Evolutionary conservation across 2,329 filamentous ascomycete species (phyloP), one percentile per base, ranked within the genome.

Genomic region (Stemphylium beticola): DNA sequence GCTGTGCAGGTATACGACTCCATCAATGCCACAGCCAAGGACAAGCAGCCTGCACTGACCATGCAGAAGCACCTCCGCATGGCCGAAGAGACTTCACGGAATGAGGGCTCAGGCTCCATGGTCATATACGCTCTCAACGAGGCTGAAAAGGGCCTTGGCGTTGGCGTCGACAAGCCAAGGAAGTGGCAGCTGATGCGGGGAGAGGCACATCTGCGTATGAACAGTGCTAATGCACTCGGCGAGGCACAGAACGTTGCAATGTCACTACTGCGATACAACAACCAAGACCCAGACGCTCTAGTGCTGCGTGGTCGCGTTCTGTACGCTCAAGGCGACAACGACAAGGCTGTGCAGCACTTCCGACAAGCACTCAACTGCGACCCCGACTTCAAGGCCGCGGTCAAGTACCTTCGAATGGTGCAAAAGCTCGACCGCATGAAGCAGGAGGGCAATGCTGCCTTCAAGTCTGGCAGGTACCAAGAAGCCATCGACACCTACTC

Each of bases 221-320:
- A 90, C 55, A 92, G 91, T 58, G 85, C 87, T 54, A 97, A 97
- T 77, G 88, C 92, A 10, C 81, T 96, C 7, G 93, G 92, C 31
- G 93, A 97, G 75, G 93, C 92, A 4, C 92, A 96, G 77, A 96
- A 93, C 72, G 87, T 98, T 49, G 92, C 92, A 67, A 96, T 97
- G 86, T 85, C 85, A 2, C 78, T 99, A 65, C 82, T 99, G 58
- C 87, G 95, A 48, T 83, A 85, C 71, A 98, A 98, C 79, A 92
- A 83, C 74, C 89, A 93, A 73, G 95, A 99, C 70, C 93, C 95
- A 1, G 95, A 99, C 78, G 95, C 93, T 1, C 81, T 99, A 60
- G 91, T 97, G 5, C 85, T 99, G 46, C 87, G 93, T 42, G 95
- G 93, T 20, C 87, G 92, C 60, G 89, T 92, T 14, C 83, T 96